These are phyloP conservation scores for Aegle marmelos DNA, from an alignment of 345 rosid genomes.

Conservation along the genomic window DNA sequence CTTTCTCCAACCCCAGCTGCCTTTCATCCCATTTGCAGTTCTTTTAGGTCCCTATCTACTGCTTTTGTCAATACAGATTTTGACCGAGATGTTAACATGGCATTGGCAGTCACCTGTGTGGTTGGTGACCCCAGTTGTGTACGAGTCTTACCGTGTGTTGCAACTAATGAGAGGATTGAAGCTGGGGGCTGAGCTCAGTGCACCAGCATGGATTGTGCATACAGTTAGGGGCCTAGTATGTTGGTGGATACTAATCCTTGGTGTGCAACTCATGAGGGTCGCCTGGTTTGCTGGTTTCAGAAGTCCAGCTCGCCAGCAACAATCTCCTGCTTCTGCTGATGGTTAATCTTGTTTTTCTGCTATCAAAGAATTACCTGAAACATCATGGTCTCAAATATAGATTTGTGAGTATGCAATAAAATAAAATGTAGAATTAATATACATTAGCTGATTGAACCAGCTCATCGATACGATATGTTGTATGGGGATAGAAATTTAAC, in stretches of 20 bases:
- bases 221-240: constrained; percentile 76
- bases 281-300: constrained; percentile 95
- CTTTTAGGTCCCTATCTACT: constrained; percentile 78
- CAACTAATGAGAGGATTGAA: constrained; percentile 89
- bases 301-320: constrained; percentile 29
- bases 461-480: neutral
- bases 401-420: neutral
- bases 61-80: constrained; percentile 74
- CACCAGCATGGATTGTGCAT: constrained; percentile 80
- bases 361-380: neutral
- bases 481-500: neutral
- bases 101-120: constrained; percentile 92
- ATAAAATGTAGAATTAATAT: neutral
- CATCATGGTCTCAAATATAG: neutral
- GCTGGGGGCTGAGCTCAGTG: constrained; percentile 64
- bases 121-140: constrained; percentile 88
- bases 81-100: constrained; percentile 89
- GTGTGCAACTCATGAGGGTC: constrained; percentile 91
- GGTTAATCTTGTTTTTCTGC: constrained; percentile 3
- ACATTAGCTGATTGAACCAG: too few relatives aligned
- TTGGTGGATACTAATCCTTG: constrained; percentile 92
- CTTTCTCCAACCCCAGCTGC: constrained; percentile 60
- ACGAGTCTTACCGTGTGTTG: constrained; percentile 74
- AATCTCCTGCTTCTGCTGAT: constrained; percentile 29
- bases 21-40: constrained; percentile 59